Evolutionary conservation across 345 rosid genomes (phyloP).

Genomic region (Gossypioides kirkii): DNA sequence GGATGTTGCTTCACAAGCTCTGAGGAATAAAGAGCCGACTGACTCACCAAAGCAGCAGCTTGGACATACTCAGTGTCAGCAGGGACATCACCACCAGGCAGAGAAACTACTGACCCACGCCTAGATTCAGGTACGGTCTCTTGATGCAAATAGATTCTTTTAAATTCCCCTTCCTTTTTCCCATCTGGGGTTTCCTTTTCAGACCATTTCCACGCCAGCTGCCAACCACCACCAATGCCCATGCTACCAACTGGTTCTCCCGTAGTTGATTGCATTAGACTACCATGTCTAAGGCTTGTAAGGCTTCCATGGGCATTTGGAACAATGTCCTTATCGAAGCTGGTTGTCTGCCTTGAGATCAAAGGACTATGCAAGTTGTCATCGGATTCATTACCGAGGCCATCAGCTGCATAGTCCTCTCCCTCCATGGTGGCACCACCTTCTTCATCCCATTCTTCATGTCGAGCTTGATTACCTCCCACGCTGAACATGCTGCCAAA

Average conservation of each 20-base stretch:
- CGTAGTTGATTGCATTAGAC: constrained; percentile 47
- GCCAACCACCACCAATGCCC: constrained; percentile 98
- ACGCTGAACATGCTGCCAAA: constrained; percentile 97
- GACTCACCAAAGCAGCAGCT: constrained; percentile 93
- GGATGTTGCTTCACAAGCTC: constrained; percentile 55
- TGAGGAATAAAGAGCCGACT: constrained; percentile 70
- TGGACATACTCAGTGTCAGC: constrained; percentile 56
- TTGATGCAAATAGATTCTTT: constrained; percentile 77
- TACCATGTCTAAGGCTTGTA: constrained; percentile 54
- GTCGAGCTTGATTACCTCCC: constrained; percentile 65
- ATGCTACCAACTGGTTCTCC: constrained; percentile 50
- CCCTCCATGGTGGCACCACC: constrained; percentile 63
- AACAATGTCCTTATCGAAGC: constrained; percentile 60
- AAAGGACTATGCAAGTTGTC: constrained; percentile 79
- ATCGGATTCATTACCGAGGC: constrained; percentile 54
- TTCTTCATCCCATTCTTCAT: constrained; percentile 91
- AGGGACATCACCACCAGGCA: constrained; percentile 50
- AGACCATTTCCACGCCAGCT: constrained; percentile 95
- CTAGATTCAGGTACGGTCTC: constrained; percentile 59
- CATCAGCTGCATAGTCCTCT: constrained; percentile 71
- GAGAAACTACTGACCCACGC: constrained; percentile 66
- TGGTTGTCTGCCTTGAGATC: constrained; percentile 86
- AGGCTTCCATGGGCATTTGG: constrained; percentile 47
- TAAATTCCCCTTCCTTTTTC: constrained; percentile 73
- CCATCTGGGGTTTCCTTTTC: constrained; percentile 69